These are phyloP conservation scores for Sarcodon sp. DNA, from an alignment of 768 basidiomycete species.

Conservation along the genomic window DNA sequence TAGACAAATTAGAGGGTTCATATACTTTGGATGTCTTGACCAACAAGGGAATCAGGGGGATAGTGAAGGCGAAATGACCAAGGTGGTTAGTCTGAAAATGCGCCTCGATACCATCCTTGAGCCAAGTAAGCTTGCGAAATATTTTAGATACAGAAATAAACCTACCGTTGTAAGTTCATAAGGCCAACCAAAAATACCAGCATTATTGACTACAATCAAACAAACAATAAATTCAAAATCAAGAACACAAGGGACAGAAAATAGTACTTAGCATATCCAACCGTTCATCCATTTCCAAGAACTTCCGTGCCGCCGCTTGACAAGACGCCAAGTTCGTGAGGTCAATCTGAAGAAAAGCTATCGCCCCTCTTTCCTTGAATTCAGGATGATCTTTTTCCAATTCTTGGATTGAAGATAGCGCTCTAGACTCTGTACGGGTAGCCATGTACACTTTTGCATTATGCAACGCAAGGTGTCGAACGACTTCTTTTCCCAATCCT, in stretches of 20 bases:
- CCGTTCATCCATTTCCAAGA: conserved; percentile 33
- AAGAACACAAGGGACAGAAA: neutral
- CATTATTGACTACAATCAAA: conserved; percentile 1
- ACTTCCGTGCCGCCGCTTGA: conserved; percentile 24
- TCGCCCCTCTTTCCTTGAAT: conserved; percentile 25
- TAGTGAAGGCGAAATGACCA: too few species aligned
- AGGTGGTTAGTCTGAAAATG: too few species aligned
- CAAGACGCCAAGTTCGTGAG: conserved; percentile 24
- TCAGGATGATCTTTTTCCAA: conserved; percentile 7
- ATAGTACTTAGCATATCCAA: conserved; percentile 15
- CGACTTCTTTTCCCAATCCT: conserved; percentile 4
- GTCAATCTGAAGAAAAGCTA: conserved; percentile 28
- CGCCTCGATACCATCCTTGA: too few species aligned
- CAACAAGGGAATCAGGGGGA: too few species aligned
- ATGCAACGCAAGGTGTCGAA: conserved; percentile 9
- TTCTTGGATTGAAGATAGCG: conserved; percentile 25
- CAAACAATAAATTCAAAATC: conserved; percentile 20
- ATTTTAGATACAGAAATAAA: too few species aligned
- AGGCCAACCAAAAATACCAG: too few species aligned
- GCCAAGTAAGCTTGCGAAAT: too few species aligned
- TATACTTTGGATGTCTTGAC: too few species aligned
- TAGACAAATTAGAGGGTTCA: too few species aligned
- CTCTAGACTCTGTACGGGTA: conserved; percentile 8
- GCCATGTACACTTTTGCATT: conserved; percentile 18
- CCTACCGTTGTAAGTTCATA: too few species aligned